Conservation (phyloP, 768 basidiomycete genomes). For the Chlorophyllum brunneum region DNA sequence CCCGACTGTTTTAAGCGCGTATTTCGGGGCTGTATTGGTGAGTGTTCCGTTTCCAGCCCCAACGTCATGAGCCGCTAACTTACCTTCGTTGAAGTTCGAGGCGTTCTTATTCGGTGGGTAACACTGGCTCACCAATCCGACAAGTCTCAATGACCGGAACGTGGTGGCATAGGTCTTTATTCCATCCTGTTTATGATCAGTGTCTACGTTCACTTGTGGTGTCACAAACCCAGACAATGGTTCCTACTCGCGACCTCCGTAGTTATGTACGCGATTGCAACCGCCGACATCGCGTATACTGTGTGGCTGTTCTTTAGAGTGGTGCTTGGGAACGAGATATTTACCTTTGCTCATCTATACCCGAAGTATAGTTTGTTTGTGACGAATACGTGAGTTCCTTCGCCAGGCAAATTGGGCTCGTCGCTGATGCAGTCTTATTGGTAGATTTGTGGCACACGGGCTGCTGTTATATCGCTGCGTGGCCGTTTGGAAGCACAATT, state of each 20-base stretch:
- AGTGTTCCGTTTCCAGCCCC: too few relatives aligned
- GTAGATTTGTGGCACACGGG: slow-evolving; percentile 29
- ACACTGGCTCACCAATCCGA: too few relatives aligned
- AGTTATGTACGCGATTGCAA: slow-evolving; percentile 33
- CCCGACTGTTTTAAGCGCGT: too few relatives aligned
- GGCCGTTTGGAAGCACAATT: slow-evolving; percentile 32
- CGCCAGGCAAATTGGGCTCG: too few relatives aligned
- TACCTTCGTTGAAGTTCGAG: slow-evolving; percentile 19
- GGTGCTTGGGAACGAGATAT: slow-evolving; percentile 16
- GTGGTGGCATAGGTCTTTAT: slow-evolving; percentile 26
- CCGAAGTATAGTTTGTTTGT: slow-evolving; percentile 34
- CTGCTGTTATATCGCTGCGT: slow-evolving; percentile 35
- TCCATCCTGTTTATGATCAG: slow-evolving; percentile 33
- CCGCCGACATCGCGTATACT: slow-evolving; percentile 30
- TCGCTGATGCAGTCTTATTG: too few relatives aligned
- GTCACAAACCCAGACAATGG: slow-evolving; percentile 22
- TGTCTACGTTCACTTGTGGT: slow-evolving; percentile 27
- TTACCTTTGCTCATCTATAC: slow-evolving; percentile 20
- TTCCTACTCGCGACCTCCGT: slow-evolving; percentile 27
- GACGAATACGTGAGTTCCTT: slow-evolving; percentile 32
- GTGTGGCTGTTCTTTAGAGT: slow-evolving; percentile 26
- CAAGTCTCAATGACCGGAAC: too few relatives aligned
- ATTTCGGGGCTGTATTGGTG: too few relatives aligned
- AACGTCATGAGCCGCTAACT: too few relatives aligned
- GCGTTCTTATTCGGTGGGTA: slow-evolving; percentile 24